Conservation (phyloP, 257 asterid genomes). For the Buddleja alternifolia region DNA sequence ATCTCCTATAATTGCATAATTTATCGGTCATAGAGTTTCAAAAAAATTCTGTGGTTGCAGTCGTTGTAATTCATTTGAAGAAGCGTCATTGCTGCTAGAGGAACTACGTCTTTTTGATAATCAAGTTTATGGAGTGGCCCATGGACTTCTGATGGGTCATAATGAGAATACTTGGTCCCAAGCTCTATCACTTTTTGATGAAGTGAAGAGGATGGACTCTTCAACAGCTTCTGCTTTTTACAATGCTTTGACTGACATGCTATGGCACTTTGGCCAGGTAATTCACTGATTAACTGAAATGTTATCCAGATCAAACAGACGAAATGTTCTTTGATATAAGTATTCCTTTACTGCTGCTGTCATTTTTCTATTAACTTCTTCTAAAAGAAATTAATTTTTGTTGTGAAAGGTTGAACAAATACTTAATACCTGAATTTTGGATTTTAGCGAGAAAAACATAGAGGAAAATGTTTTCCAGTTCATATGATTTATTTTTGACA, state of each 20-base stretch:
- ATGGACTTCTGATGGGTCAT: slow-evolving; percentile 89
- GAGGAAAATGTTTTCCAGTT: too few species aligned
- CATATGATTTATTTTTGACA: too few species aligned
- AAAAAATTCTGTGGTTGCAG: slow-evolving; percentile 53
- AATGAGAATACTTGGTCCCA: slow-evolving; percentile 69
- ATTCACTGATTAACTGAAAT: slow-evolving; percentile 11
- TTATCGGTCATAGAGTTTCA: neutral
- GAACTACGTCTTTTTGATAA: slow-evolving; percentile 80
- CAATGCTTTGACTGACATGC: slow-evolving; percentile 92
- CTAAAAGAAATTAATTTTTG: neutral
- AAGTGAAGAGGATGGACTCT: slow-evolving; percentile 89
- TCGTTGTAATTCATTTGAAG: slow-evolving; percentile 84
- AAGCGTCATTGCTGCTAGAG: slow-evolving; percentile 86
- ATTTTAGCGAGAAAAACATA: neutral
- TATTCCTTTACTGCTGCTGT: neutral
- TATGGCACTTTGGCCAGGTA: slow-evolving; percentile 99
- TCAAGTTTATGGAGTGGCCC: slow-evolving; percentile 92
- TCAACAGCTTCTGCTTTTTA: slow-evolving; percentile 93
- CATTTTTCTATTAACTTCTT: neutral
- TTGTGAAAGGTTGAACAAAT: neutral
- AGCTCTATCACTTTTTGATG: slow-evolving; percentile 81
- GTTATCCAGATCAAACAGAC: neutral
- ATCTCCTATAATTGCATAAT: slow-evolving; percentile 9
- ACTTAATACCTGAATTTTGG: neutral
- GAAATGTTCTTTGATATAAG: neutral